Evolutionary conservation across 257 asterid species (phyloP).

Genomic region (Rehmannia glutinosa): DNA sequence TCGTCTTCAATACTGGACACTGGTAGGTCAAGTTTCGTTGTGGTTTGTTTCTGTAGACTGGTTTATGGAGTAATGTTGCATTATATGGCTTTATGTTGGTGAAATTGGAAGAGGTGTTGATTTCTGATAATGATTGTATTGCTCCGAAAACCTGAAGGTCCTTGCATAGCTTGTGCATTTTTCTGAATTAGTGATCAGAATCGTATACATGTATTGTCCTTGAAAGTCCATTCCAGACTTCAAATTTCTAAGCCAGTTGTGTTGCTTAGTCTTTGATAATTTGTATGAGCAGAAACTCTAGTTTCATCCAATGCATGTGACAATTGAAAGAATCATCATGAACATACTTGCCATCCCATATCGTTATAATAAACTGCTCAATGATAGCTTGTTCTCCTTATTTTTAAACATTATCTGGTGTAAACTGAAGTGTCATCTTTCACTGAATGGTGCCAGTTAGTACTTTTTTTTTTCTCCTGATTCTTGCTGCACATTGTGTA

Average conservation of each 20-base stretch:
- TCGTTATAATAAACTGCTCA: background rate
- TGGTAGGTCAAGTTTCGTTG: slow-evolving; percentile 45
- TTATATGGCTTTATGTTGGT: background rate
- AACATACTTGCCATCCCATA: background rate
- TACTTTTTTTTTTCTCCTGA: background rate
- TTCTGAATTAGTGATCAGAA: background rate
- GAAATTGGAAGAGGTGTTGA: slow-evolving; percentile 5
- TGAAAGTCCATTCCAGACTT: background rate
- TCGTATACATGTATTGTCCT: no score
- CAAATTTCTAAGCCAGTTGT: background rate
- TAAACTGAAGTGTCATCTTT: background rate
- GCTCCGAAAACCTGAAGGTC: slow-evolving; percentile 9
- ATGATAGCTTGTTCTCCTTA: background rate
- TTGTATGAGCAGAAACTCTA: slow-evolving; percentile 6
- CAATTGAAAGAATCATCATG: background rate
- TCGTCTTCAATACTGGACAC: slow-evolving; percentile 92
- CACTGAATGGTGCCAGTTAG: background rate
- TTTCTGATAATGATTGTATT: background rate
- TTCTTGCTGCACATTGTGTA: background rate
- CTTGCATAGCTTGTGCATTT: slow-evolving; percentile 6
- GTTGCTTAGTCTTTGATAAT: background rate
- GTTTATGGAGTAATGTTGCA: background rate
- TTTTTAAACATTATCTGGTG: background rate
- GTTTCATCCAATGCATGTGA: background rate
- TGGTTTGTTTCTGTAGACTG: background rate